A percentile compares a stretch with the other conserved stretches of the same genome.
Evolutionary conservation across 169 alveolate species (phyloP).

Genomic region (Cryptosporidium bovis): DNA sequence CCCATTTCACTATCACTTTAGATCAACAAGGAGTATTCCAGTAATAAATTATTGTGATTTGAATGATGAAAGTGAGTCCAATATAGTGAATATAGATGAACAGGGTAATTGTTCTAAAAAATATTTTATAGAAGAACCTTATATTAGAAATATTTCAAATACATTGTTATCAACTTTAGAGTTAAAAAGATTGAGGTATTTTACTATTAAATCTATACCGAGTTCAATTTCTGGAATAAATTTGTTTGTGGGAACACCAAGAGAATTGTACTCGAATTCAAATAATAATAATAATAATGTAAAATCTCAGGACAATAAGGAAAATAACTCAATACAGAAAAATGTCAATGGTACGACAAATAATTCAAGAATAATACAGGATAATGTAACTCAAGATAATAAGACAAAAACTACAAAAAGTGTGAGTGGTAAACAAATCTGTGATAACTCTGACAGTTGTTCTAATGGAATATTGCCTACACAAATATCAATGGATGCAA

Average conservation of each 20-base stretch:
- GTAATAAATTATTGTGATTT: not conserved
- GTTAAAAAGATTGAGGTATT: slow-evolving; percentile 47
- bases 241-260: slow-evolving; percentile 45
- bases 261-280: slow-evolving; percentile 19
- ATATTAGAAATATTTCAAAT: slow-evolving; percentile 44
- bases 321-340: slow-evolving; percentile 9
- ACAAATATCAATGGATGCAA: not conserved
- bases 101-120: not conserved
- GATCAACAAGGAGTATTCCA: slow-evolving; percentile 38
- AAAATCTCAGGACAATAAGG: slow-evolving; percentile 24
- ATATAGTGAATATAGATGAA: not conserved
- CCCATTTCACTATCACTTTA: slow-evolving; percentile 46
- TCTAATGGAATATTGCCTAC: not conserved
- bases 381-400: not conserved
- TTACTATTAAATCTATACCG: slow-evolving; percentile 32
- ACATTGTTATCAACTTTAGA: slow-evolving; percentile 53
- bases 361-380: no score
- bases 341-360: not conserved
- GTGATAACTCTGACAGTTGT: not conserved
- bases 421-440: not conserved
- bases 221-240: slow-evolving; percentile 52
- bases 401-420: not conserved
- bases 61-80: slow-evolving; percentile 7
- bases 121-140: slow-evolving; percentile 28
- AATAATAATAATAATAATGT: not conserved